Evolutionary conservation across 768 basidiomycete species (phyloP).

Genomic region (Rhizopogon roseolus): DNA sequence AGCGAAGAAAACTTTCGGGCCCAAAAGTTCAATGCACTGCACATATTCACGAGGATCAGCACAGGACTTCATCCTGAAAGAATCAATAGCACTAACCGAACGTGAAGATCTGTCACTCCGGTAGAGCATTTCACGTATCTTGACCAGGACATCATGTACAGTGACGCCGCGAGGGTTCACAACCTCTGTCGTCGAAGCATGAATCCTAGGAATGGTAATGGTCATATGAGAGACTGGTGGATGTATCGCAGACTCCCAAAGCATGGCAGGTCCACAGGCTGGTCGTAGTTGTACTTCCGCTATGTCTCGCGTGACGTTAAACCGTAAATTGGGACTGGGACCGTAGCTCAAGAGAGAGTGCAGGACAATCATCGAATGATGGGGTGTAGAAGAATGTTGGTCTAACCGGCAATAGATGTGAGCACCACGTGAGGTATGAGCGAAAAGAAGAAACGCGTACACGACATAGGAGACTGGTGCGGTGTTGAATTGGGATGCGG

Average conservation of each 20-base stretch:
- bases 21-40: slow-evolving; percentile 36
- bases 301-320: slow-evolving; percentile 22
- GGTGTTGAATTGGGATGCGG: slow-evolving; percentile 26
- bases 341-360: slow-evolving; percentile 18
- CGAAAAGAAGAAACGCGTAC: slow-evolving; percentile 11
- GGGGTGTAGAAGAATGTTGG: not conserved
- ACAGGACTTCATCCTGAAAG: slow-evolving; percentile 20
- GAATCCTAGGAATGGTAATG: slow-evolving; percentile 17
- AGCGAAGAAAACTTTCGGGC: slow-evolving; percentile 22
- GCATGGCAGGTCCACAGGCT: slow-evolving; percentile 10
- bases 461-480: slow-evolving; percentile 12
- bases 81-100: slow-evolving; percentile 24
- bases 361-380: slow-evolving; percentile 14
- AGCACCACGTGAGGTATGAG: not conserved
- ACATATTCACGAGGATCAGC: slow-evolving; percentile 31
- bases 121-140: slow-evolving; percentile 22
- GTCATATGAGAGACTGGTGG: slow-evolving; percentile 12
- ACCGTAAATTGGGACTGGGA: slow-evolving; percentile 13
- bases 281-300: slow-evolving; percentile 15
- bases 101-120: slow-evolving; percentile 8
- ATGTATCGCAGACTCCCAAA: slow-evolving; percentile 19
- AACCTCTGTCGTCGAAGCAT: slow-evolving; percentile 26
- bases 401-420: slow-evolving; percentile 11
- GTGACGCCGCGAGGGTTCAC: slow-evolving; percentile 21
- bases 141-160: slow-evolving; percentile 22